A percentile compares a stretch with the other conserved stretches of the same genome.
Conservation (phyloP, 331 rosid species). For the Quercus phellos region DNA sequence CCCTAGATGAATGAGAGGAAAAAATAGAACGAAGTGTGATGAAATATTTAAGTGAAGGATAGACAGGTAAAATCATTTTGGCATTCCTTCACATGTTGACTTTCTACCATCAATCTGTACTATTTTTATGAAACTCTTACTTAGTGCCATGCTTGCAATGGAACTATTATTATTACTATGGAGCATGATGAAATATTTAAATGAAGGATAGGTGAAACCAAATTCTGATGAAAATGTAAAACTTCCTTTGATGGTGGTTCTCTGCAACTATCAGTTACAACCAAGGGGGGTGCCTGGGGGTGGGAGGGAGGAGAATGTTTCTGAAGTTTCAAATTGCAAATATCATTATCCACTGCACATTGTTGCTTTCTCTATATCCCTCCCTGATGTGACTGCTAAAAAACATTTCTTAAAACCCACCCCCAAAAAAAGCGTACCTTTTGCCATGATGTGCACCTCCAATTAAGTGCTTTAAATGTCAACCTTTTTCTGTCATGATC, state of each 20-base stretch:
- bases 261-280: too few relatives aligned
- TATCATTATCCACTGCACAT: neutral
- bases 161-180: too few relatives aligned
- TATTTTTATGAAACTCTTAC: too few relatives aligned
- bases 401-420: neutral
- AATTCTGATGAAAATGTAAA: too few relatives aligned
- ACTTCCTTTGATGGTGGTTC: too few relatives aligned
- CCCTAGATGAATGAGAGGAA: neutral
- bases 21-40: neutral
- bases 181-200: too few relatives aligned
- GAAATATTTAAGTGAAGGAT: neutral
- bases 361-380: neutral
- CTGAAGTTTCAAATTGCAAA: neutral
- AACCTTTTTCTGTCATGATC: conserved; percentile 7
- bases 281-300: too few relatives aligned
- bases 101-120: too few relatives aligned
- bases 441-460: neutral
- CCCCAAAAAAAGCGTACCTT: neutral
- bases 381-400: neutral
- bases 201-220: too few relatives aligned
- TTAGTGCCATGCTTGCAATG: too few relatives aligned
- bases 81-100: too few relatives aligned
- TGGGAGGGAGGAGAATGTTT: neutral
- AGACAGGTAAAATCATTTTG: too few relatives aligned
- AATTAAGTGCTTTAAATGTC: neutral